Evolutionary conservation across 352 stramenopile species (phyloP), one percentile per base, ranked within the genome.

Genomic region (Aphanomyces stellatus): DNA sequence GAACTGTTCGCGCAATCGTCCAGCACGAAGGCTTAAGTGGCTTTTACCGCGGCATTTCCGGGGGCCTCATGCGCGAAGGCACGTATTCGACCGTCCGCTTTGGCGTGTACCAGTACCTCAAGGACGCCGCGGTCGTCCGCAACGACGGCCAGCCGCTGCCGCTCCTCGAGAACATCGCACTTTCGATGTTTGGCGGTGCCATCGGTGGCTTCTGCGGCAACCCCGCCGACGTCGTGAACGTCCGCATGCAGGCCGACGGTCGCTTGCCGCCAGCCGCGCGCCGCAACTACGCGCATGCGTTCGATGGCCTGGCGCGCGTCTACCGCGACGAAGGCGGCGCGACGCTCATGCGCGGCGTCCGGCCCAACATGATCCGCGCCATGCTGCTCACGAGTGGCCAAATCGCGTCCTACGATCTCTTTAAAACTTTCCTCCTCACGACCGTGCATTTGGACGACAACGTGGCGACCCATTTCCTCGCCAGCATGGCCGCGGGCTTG

Each of bases 61-160:
- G 84, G 11, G 84, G 84, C 17, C 74, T 77, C 61, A 90, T 93
- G 84, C 75, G 84, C 46, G 84, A 93, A 71, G 84, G 84, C 27
- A 90, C 84, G 62, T 93, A 93, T 73, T 91, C 82, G 43, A 93
- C 82, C 59, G 86, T 88, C 75, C 84, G 84, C 37, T 93, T 93
- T 64, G 84, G 82, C 24, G 78, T 91, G 19, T 93, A 93, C 73
- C 84, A 93, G 69, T 79, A 82, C 46, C 81, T 93, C 51, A 93
- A 93, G 70, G 82, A 93, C 69, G 76, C 83, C 24, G 84, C 82
- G 0, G 73, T 93, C 42, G 77, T 76, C 27, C 72, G 76, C 43
- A 91, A 91, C 62, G 68, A 80, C 65, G 82, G 82, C 41, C 72
- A 81, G 19, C 73, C 79, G 3, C 87, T 93, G 71, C 81, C 81